phyloP scores from a whole-genome alignment of 1,284 basidiomycete genomes.

The Termitomyces sp. region DNA sequence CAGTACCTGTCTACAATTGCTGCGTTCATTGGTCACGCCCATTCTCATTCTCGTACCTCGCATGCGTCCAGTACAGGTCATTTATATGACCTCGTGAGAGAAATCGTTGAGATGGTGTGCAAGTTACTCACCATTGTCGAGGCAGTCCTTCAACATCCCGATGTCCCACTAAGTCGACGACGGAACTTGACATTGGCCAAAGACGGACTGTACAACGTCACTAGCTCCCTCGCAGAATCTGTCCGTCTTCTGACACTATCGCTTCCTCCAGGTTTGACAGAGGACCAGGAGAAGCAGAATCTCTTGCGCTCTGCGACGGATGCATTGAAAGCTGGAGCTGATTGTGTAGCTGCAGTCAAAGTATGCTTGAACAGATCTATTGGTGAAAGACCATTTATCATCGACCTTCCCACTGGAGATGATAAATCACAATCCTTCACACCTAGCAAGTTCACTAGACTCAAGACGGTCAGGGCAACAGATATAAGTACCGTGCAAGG shows the following conservation, averaged over 20 bases:
- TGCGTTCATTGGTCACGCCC: conserved; percentile 94
- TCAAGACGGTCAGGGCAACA: conserved; percentile 29
- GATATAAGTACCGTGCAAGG: conserved; percentile 33
- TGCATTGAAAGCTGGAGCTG: conserved; percentile 83
- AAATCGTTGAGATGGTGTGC: conserved; percentile 91
- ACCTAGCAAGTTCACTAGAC: conserved; percentile 40
- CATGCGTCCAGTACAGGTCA: conserved; percentile 91
- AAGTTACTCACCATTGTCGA: conserved; percentile 91
- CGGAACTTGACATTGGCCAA: conserved; percentile 67
- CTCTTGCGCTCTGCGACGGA: conserved; percentile 81
- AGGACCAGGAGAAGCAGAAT: conserved; percentile 78
- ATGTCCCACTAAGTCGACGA: conserved; percentile 51
- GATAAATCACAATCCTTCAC: conserved; percentile 40
- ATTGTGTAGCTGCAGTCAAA: conserved; percentile 82
- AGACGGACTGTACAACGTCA: conserved; percentile 81
- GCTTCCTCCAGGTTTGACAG: conserved; percentile 47
- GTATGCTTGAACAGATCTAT: conserved; percentile 63
- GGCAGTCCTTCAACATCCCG: conserved; percentile 71
- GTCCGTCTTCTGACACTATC: conserved; percentile 68
- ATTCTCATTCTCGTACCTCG: conserved; percentile 83
- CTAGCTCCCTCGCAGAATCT: conserved; percentile 83
- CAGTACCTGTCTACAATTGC: conserved; percentile 91
- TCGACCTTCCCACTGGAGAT: conserved; percentile 54
- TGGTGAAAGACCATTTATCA: conserved; percentile 58
- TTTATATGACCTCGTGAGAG: conserved; percentile 89